These are phyloP conservation scores for Calonectria hongkongensis DNA, from an alignment of 2,329 filamentous ascomycete species.

Conservation along the genomic window DNA sequence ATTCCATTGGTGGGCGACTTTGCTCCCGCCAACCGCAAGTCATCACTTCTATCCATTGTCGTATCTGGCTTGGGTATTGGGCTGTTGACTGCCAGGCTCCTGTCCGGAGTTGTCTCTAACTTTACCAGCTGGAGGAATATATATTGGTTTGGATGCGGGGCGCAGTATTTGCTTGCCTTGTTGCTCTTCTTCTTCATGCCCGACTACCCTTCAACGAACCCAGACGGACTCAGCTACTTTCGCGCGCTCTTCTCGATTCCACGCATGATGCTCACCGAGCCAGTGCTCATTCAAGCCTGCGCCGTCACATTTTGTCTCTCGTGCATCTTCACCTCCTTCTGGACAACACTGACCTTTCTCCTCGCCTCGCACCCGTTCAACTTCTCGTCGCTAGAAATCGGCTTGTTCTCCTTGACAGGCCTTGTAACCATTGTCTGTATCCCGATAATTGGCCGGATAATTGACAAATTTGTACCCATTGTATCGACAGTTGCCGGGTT, in stretches of 20 bases:
- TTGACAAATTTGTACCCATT: slow-evolving; percentile 82
- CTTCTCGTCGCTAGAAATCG: slow-evolving; percentile 81
- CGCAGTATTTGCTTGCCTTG: slow-evolving; percentile 80
- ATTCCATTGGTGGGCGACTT: slow-evolving; percentile 87
- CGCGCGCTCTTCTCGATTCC: slow-evolving; percentile 79
- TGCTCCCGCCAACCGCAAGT: slow-evolving; percentile 80
- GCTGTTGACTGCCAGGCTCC: slow-evolving; percentile 83
- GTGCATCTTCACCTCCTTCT: slow-evolving; percentile 71
- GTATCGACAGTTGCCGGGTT: slow-evolving; percentile 80
- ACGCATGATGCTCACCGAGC: slow-evolving; percentile 77
- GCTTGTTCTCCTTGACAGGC: slow-evolving; percentile 86
- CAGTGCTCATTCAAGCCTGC: slow-evolving; percentile 81
- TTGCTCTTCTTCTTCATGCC: slow-evolving; percentile 85
- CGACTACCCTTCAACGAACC: slow-evolving; percentile 86
- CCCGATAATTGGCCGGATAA: slow-evolving; percentile 80
- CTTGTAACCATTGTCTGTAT: slow-evolving; percentile 80
- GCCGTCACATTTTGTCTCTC: slow-evolving; percentile 78
- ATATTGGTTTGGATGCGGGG: slow-evolving; percentile 84
- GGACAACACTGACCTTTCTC: slow-evolving; percentile 85
- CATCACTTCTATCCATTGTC: slow-evolving; percentile 82
- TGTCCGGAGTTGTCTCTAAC: slow-evolving; percentile 84
- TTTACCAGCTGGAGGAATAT: slow-evolving; percentile 85
- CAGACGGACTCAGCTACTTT: slow-evolving; percentile 78
- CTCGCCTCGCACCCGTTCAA: slow-evolving; percentile 81
- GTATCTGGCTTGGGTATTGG: slow-evolving; percentile 85